Conservation (phyloP, 345 rosid species). For the Melastoma malabathricum region DNA sequence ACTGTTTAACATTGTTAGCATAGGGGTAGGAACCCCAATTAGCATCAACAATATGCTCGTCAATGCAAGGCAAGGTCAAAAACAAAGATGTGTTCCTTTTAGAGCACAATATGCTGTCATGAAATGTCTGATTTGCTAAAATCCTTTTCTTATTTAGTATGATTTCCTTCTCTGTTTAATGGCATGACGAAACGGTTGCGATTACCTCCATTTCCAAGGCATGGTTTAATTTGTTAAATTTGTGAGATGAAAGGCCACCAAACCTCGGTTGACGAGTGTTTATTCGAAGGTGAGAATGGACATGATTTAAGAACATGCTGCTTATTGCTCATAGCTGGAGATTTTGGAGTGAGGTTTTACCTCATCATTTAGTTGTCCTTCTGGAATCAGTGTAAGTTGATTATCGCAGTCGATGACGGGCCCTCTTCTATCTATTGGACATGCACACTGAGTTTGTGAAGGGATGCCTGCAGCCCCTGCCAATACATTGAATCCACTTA, state of each 20-base stretch:
- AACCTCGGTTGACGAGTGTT: too few relatives aligned
- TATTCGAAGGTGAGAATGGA: too few relatives aligned
- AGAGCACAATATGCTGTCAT: not conserved
- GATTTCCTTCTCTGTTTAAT: too few relatives aligned
- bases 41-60: constrained; percentile 83
- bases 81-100: not conserved
- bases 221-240: too few relatives aligned
- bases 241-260: too few relatives aligned
- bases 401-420: constrained; percentile 67
- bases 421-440: constrained; percentile 57
- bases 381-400: not conserved
- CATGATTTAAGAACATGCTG: too few relatives aligned
- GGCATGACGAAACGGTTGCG: too few relatives aligned
- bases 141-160: too few relatives aligned
- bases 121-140: too few relatives aligned
- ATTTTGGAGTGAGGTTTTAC: too few relatives aligned
- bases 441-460: constrained; percentile 53
- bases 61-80: constrained; percentile 75
- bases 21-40: constrained; percentile 76
- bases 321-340: too few relatives aligned
- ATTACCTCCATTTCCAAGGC: too few relatives aligned
- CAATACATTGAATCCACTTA: constrained; percentile 86
- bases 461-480: constrained; percentile 82
- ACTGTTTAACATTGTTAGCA: constrained; percentile 70
- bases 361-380: not conserved